phyloP scores from a whole-genome alignment of 768 basidiomycete genomes.

The Xerocomellus intermedius region DNA sequence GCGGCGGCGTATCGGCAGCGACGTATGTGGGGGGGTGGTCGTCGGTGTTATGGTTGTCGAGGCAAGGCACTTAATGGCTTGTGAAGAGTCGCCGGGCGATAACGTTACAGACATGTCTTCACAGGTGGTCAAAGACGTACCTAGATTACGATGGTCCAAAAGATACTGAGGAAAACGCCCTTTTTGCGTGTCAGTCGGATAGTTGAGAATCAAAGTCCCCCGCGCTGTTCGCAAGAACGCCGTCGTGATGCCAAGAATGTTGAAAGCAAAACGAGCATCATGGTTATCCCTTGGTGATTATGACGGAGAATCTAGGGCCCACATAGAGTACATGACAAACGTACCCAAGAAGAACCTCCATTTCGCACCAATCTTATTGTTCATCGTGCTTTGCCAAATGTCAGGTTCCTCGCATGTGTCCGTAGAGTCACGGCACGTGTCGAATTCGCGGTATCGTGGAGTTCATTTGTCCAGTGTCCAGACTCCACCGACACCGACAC shows the following conservation, averaged over 20 bases:
- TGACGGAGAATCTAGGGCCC: conserved; percentile 41
- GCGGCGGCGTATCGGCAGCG: too few species aligned
- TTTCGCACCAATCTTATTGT: conserved; percentile 72
- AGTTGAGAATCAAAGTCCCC: conserved; percentile 39
- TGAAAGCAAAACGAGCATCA: not conserved
- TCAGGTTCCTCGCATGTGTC: not conserved
- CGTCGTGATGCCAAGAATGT: conserved; percentile 64
- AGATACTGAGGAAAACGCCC: too few species aligned
- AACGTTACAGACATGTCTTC: too few species aligned
- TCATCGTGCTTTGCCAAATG: conserved; percentile 53
- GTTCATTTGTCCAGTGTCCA: conserved; percentile 65
- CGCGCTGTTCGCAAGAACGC: conserved; percentile 76
- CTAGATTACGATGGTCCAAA: too few species aligned
- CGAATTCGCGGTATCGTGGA: conserved; percentile 62
- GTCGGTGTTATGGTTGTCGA: too few species aligned
- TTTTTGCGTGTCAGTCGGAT: too few species aligned
- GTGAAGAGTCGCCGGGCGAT: too few species aligned
- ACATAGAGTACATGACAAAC: conserved; percentile 70
- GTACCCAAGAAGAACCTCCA: conserved; percentile 71
- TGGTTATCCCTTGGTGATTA: not conserved
- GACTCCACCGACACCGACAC: conserved; percentile 69
- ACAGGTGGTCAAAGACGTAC: too few species aligned
- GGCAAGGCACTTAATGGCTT: too few species aligned
- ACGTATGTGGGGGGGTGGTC: too few species aligned
- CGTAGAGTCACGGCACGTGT: too few species aligned